phyloP scores from a whole-genome alignment of 495 filamentous ascomycete species.

The Elasticomyces elasticus region DNA sequence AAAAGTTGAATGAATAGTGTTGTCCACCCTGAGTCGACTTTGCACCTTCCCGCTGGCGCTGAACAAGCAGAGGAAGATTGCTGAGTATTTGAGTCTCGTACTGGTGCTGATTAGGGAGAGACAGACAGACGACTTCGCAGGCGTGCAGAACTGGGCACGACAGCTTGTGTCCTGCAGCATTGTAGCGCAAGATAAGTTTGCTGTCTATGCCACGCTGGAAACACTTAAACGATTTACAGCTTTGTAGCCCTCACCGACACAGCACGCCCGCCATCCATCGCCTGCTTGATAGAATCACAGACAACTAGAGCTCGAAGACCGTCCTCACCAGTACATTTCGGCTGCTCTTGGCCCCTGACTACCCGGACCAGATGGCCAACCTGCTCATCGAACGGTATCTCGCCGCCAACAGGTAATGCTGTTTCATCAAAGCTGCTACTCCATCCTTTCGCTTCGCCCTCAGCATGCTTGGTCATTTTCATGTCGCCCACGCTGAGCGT shows the following conservation, averaged over 20 bases:
- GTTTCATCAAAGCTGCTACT: slow-evolving; percentile 35
- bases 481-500: slow-evolving; percentile 49
- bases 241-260: not conserved
- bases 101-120: no score
- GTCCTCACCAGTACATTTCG: slow-evolving; percentile 24
- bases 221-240: not conserved
- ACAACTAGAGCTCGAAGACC: slow-evolving; percentile 25
- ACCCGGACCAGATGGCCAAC: slow-evolving; percentile 48
- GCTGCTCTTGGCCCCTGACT: slow-evolving; percentile 35
- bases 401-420: slow-evolving; percentile 15
- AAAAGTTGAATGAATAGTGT: no score
- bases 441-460: slow-evolving; percentile 28
- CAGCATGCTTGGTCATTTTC: slow-evolving; percentile 42
- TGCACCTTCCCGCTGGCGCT: no score
- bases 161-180: no score
- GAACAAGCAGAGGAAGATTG: no score
- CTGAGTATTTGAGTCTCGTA: no score
- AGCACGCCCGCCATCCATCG: slow-evolving; percentile 10
- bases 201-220: no score
- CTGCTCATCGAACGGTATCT: slow-evolving; percentile 45
- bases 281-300: slow-evolving; percentile 26
- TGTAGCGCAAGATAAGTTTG: no score
- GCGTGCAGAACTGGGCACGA: no score
- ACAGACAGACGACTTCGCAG: no score
- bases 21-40: no score